phyloP scores from a whole-genome alignment of 345 rosid species.

The Turnera subulata region DNA sequence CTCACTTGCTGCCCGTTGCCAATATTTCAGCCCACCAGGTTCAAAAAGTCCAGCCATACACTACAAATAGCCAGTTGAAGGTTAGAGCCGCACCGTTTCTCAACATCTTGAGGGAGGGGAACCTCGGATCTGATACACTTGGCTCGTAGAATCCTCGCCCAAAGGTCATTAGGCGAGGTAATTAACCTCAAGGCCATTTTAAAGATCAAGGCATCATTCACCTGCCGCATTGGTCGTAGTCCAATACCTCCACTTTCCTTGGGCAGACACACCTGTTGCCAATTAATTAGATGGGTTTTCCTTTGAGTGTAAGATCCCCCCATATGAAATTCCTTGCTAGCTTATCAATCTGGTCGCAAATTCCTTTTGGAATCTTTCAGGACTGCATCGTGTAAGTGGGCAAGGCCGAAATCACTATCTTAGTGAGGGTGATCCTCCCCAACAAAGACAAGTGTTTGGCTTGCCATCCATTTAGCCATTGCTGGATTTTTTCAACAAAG shows the following conservation, averaged over 20 bases:
- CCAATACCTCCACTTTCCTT: too few relatives aligned
- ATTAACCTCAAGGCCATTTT: too few relatives aligned
- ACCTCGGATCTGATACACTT: too few relatives aligned
- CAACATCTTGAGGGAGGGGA: too few relatives aligned
- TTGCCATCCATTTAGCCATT: neutral
- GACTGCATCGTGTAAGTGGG: neutral
- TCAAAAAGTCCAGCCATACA: too few relatives aligned
- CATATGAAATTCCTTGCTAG: neutral
- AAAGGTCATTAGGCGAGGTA: too few relatives aligned
- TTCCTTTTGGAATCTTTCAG: neutral
- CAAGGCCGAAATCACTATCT: neutral
- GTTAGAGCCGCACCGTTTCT: too few relatives aligned
- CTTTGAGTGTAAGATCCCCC: neutral
- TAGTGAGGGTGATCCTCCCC: neutral
- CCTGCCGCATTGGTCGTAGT: too few relatives aligned
- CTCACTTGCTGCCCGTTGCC: constrained; percentile 14
- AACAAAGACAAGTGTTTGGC: neutral
- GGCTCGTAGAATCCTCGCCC: too few relatives aligned
- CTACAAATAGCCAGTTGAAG: too few relatives aligned
- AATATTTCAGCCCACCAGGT: too few relatives aligned
- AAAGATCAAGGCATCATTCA: too few relatives aligned
- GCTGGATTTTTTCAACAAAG: neutral
- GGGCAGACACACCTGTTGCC: neutral
- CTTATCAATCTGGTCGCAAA: neutral
- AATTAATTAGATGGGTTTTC: neutral